Conservation (phyloP, 2,329 filamentous ascomycete species). For the Fusarium sp. region DNA sequence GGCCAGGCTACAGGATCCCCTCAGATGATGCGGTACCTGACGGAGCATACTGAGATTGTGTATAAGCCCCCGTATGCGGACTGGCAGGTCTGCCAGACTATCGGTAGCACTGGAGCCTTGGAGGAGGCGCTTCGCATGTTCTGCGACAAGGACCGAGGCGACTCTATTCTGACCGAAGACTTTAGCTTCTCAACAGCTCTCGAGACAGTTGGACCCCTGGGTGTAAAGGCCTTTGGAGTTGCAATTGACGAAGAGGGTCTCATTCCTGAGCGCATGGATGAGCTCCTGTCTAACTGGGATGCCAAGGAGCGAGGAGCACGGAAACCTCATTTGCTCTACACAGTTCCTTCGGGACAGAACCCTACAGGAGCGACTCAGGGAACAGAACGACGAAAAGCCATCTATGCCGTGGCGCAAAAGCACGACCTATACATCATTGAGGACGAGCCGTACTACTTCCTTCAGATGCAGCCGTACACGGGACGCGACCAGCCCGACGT, state of each 20-base stretch:
- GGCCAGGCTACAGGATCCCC: slow-evolving; percentile 87
- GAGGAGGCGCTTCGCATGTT: slow-evolving; percentile 89
- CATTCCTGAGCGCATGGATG: slow-evolving; percentile 63
- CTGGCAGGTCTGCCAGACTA: slow-evolving; percentile 86
- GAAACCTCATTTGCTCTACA: slow-evolving; percentile 69
- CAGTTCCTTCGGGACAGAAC: slow-evolving; percentile 84
- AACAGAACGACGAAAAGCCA: slow-evolving; percentile 71
- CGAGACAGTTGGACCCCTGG: slow-evolving; percentile 67
- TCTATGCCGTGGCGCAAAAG: slow-evolving; percentile 84
- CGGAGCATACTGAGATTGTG: slow-evolving; percentile 94
- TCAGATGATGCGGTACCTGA: slow-evolving; percentile 89
- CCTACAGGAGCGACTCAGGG: slow-evolving; percentile 89
- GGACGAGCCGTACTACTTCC: slow-evolving; percentile 95
- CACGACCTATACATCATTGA: slow-evolving; percentile 90
- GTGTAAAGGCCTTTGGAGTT: slow-evolving; percentile 63
- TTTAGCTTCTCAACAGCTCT: slow-evolving; percentile 86
- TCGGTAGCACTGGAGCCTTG: slow-evolving; percentile 87
- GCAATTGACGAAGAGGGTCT: slow-evolving; percentile 66
- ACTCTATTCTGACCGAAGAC: slow-evolving; percentile 87
- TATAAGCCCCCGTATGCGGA: slow-evolving; percentile 89
- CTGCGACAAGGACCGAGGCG: slow-evolving; percentile 74
- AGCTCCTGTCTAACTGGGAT: slow-evolving; percentile 64
- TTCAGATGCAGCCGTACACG: slow-evolving; percentile 85
- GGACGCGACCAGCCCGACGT: slow-evolving; percentile 62
- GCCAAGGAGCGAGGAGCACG: slow-evolving; percentile 54